These are phyloP conservation scores for Solanum infundibuliforme DNA, from an alignment of 257 asterid species.

Conservation along the genomic window DNA sequence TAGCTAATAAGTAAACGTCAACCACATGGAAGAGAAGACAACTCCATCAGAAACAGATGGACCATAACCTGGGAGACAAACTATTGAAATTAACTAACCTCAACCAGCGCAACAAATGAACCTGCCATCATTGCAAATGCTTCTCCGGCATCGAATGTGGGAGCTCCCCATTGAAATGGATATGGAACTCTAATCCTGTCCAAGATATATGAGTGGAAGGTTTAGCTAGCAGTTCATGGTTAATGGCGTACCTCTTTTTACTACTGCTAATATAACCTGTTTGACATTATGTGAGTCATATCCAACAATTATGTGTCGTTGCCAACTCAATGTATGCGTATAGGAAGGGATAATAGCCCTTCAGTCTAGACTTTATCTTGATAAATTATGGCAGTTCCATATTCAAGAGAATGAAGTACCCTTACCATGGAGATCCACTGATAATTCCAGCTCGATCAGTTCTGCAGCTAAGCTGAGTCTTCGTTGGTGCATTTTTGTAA, in stretches of 20 bases:
- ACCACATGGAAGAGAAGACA: not conserved
- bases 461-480: constrained; percentile 79
- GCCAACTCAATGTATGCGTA: not conserved
- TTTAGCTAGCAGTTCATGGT: not conserved
- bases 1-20: not conserved
- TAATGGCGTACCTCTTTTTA: not conserved
- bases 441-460: constrained; percentile 89
- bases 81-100: constrained; percentile 27
- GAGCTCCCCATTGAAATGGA: constrained; percentile 98
- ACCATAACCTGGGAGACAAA: not conserved
- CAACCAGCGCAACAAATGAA: constrained; percentile 83
- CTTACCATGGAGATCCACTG: constrained; percentile 73
- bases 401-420: not conserved
- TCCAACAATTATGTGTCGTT: not conserved
- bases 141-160: constrained; percentile 86
- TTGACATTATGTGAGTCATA: not conserved
- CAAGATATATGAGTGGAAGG: not conserved
- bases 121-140: constrained; percentile 96
- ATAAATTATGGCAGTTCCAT: not conserved
- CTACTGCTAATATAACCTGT: not conserved
- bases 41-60: not conserved
- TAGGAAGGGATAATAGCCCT: not conserved
- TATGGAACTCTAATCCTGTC: constrained; percentile 88
- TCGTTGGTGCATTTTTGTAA: constrained; percentile 33
- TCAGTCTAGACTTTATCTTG: not conserved